Conservation (phyloP, 306 rosid species). For the Cucurbita ficifolia region DNA sequence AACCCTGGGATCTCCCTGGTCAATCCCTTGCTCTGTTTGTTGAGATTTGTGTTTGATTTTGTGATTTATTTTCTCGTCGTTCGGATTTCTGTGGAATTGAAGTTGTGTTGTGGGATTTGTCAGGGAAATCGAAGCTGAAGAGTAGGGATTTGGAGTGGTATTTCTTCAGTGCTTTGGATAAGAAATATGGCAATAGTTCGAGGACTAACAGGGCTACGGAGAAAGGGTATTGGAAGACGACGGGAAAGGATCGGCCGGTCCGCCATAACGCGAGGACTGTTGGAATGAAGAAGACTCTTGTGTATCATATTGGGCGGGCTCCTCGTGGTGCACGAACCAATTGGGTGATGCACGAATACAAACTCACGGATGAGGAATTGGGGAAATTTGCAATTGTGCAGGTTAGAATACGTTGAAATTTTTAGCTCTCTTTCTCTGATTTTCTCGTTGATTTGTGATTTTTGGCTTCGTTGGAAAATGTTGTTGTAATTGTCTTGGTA, state of each 20-base stretch:
- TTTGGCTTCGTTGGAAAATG: background rate
- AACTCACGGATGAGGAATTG: conserved; percentile 40
- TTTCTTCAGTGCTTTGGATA: conserved; percentile 66
- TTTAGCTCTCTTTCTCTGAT: background rate
- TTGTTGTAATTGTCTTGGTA: conserved; percentile 6
- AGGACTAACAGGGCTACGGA: conserved; percentile 87
- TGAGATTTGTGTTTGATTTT: background rate
- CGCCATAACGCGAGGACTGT: conserved; percentile 17
- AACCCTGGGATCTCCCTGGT: conserved; percentile 97
- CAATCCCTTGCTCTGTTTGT: conserved; percentile 1
- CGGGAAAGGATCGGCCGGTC: conserved; percentile 69
- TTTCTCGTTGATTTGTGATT: background rate
- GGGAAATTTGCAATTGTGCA: conserved; percentile 30
- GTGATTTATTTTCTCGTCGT: background rate
- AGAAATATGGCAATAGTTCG: conserved; percentile 62
- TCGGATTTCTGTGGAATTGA: background rate
- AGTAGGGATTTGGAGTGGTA: conserved; percentile 84
- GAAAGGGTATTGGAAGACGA: conserved; percentile 89
- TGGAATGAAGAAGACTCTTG: conserved; percentile 93
- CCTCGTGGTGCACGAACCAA: conserved; percentile 61
- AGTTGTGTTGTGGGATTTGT: background rate
- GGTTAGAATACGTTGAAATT: conserved; percentile 18
- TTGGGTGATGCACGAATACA: conserved; percentile 98
- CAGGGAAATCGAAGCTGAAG: conserved; percentile 60
- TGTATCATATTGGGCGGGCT: conserved; percentile 70